These are phyloP conservation scores for Porpolomopsis calyptriformis DNA, from an alignment of 768 basidiomycete species.

Conservation along the genomic window DNA sequence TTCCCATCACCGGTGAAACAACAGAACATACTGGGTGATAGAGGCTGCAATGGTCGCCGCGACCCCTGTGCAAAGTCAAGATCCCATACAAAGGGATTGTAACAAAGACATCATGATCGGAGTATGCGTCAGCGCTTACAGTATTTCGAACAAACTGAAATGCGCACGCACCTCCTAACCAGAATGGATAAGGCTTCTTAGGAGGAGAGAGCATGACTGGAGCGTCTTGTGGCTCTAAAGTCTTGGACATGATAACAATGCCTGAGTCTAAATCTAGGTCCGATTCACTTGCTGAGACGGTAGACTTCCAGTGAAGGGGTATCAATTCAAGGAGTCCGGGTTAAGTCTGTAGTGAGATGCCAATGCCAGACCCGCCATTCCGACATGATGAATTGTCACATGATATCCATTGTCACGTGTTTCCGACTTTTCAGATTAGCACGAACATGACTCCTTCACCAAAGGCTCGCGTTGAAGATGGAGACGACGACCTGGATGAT, in stretches of 20 bases:
- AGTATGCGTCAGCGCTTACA: neutral
- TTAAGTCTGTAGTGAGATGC: too few species aligned
- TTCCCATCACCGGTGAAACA: neutral
- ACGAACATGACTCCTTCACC: neutral
- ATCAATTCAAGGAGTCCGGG: too few species aligned
- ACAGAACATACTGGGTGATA: constrained; percentile 59
- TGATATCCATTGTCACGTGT: too few species aligned
- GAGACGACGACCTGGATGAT: constrained; percentile 56
- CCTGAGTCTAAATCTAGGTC: neutral
- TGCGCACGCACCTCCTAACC: constrained; percentile 55
- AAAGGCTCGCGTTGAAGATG: constrained; percentile 11
- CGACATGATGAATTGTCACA: neutral
- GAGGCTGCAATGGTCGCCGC: constrained; percentile 85
- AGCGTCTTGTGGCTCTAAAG: neutral
- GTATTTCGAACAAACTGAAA: neutral
- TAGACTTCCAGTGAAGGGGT: too few species aligned
- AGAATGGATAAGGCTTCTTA: constrained; percentile 79
- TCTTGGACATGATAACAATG: neutral
- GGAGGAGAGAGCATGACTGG: constrained; percentile 13
- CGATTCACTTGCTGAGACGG: too few species aligned
- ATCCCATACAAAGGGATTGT: too few species aligned
- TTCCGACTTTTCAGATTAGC: too few species aligned
- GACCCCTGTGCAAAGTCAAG: constrained; percentile 33
- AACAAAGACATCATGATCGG: too few species aligned
- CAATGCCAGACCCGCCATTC: too few species aligned